Percentiles rank a stretch among this genome's conserved stretches.
These are phyloP conservation scores for Ophiostoma fasciatum DNA, from an alignment of 2,329 filamentous ascomycete species.

Conservation along the genomic window DNA sequence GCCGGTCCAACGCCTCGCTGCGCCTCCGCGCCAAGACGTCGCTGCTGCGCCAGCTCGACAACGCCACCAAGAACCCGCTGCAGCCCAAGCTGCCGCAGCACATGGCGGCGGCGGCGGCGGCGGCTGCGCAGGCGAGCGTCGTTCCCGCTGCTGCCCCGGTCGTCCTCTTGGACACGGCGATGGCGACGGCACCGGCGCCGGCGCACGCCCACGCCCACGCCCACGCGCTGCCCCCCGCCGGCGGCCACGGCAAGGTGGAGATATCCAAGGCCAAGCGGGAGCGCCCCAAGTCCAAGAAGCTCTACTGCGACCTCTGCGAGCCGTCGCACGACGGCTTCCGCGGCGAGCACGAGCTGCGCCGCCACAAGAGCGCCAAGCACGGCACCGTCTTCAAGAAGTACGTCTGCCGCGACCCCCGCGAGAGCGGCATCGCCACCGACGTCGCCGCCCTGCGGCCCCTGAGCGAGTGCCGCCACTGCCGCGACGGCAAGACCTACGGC, in stretches of 20 bases:
- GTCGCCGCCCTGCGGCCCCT: slow-evolving; percentile 49
- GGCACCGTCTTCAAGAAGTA: slow-evolving; percentile 37
- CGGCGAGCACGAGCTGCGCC: slow-evolving; percentile 67
- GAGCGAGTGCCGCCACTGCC: slow-evolving; percentile 71
- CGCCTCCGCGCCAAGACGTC: slow-evolving; percentile 33
- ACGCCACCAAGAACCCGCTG: slow-evolving; percentile 21
- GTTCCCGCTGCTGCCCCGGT: too few relatives aligned
- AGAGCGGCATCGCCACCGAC: slow-evolving; percentile 23
- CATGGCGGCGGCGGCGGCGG: slow-evolving; percentile 11
- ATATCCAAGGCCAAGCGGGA: slow-evolving; percentile 30
- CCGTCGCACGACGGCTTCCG: slow-evolving; percentile 68
- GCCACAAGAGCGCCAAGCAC: slow-evolving; percentile 55
- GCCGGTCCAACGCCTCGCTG: slow-evolving; percentile 29
- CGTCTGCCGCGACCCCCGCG: slow-evolving; percentile 39
- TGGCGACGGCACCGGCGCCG: slow-evolving; percentile 9
- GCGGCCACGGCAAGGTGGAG: slow-evolving; percentile 24
- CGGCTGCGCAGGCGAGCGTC: too few relatives aligned
- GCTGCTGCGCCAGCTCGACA: slow-evolving; percentile 29
- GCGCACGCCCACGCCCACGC: too few relatives aligned
- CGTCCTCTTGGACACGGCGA: neutral
- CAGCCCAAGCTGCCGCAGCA: slow-evolving; percentile 27
- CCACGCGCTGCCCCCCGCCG: slow-evolving; percentile 8
- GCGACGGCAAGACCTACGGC: slow-evolving; percentile 62
- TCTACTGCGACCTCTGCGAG: slow-evolving; percentile 54
- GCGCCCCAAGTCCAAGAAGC: slow-evolving; percentile 56